Conservation (phyloP, 352 stramenopile species). For the Globisporangium nunn region DNA sequence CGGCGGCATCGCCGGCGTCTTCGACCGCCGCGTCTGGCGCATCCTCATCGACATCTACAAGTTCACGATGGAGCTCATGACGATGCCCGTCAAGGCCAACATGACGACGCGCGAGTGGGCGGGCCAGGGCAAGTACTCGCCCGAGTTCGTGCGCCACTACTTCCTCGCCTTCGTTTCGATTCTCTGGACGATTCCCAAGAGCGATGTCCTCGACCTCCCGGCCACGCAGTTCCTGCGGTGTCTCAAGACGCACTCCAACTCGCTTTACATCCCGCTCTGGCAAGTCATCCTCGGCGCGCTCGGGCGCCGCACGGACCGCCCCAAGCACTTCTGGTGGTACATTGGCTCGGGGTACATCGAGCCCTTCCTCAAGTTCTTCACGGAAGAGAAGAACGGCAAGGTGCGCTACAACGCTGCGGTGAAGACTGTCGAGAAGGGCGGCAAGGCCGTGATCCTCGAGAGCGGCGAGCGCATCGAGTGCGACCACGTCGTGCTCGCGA, state of each 20-base stretch:
- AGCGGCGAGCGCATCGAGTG: slow-evolving; percentile 70
- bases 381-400: slow-evolving; percentile 66
- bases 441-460: slow-evolving; percentile 72
- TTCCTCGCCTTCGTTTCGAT: slow-evolving; percentile 84
- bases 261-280: slow-evolving; percentile 83
- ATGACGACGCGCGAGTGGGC: slow-evolving; percentile 79
- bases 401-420: slow-evolving; percentile 75
- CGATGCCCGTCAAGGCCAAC: slow-evolving; percentile 66
- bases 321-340: slow-evolving; percentile 84
- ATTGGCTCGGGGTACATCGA: slow-evolving; percentile 77
- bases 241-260: slow-evolving; percentile 84
- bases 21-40: slow-evolving; percentile 74
- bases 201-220: slow-evolving; percentile 76
- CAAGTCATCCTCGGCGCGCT: slow-evolving; percentile 74
- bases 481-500: slow-evolving; percentile 81
- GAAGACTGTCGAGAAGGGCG: slow-evolving; percentile 58
- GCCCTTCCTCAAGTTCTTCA: slow-evolving; percentile 85
- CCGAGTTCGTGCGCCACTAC: slow-evolving; percentile 85
- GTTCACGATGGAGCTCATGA: slow-evolving; percentile 85
- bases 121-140: slow-evolving; percentile 58
- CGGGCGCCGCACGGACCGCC: slow-evolving; percentile 64
- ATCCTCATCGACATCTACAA: slow-evolving; percentile 84
- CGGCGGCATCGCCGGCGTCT: slow-evolving; percentile 52
- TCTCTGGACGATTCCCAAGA: slow-evolving; percentile 80
- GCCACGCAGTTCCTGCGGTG: slow-evolving; percentile 83